Percentiles rank a stretch among this genome's conserved stretches.
These are phyloP conservation scores for Pyricularia sp. DNA, from an alignment of 2,329 filamentous ascomycete genomes.

Conservation along the genomic window DNA sequence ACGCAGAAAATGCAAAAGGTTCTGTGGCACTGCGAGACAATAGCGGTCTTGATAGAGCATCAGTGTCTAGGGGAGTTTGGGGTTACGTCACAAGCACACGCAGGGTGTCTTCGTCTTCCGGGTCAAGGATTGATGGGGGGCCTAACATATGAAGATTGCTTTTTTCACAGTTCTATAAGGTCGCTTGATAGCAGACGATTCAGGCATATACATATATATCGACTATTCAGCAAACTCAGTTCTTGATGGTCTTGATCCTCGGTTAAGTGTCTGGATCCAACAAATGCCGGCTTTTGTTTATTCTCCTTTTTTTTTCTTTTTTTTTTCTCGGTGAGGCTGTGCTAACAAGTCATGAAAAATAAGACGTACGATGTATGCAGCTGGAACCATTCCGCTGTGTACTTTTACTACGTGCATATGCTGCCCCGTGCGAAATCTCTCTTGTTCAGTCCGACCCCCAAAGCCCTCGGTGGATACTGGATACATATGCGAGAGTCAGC, in stretches of 20 bases:
- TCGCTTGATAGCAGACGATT: neutral
- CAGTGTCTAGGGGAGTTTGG: neutral
- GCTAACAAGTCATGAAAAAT: neutral
- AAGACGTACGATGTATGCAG: neutral
- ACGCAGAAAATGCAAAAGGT: neutral
- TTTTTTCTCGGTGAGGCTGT: neutral
- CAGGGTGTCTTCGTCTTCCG: neutral
- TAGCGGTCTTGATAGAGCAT: neutral
- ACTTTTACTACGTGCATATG: neutral
- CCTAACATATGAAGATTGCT: neutral
- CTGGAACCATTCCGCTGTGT: neutral
- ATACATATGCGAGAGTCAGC: neutral
- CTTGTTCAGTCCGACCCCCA: neutral
- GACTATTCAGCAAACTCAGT: neutral
- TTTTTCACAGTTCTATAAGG: neutral
- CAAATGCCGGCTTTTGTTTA: too few relatives aligned
- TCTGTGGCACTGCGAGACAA: neutral
- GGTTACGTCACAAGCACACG: too few relatives aligned
- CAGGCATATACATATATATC: neutral
- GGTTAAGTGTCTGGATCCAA: neutral
- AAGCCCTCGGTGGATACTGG: neutral
- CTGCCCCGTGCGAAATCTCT: neutral
- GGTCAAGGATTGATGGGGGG: neutral
- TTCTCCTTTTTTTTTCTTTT: neutral
- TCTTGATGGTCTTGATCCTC: neutral